A percentile compares a stretch with the other conserved stretches of the same genome.
Evolutionary conservation across 1,139 yeast genomes (phyloP).

Genomic region (Blastobotrys serpentis): DNA sequence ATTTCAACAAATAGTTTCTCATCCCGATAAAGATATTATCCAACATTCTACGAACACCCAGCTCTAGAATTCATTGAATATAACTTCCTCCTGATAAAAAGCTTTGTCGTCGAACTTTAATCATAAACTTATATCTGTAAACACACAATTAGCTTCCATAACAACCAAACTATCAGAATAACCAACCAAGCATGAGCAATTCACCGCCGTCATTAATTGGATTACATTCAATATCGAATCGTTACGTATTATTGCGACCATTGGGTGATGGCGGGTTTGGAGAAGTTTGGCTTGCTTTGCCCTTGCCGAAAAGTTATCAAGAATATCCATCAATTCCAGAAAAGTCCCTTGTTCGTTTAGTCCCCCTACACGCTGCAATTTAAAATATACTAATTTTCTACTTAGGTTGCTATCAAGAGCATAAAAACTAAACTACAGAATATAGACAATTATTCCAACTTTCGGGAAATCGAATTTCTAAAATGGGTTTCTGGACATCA

Average conservation of each 20-base stretch:
- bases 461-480: constrained; percentile 76
- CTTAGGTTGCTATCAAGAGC: constrained; percentile 74
- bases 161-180: neutral
- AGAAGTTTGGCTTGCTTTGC: constrained; percentile 57
- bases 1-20: too few relatives aligned
- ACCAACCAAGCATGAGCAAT: neutral
- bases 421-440: constrained; percentile 57
- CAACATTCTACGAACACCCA: too few relatives aligned
- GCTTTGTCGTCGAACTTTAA: neutral
- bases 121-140: neutral
- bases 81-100: too few relatives aligned
- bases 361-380: constrained; percentile 13
- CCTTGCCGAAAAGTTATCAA: constrained; percentile 10
- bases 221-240: constrained; percentile 32
- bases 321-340: constrained; percentile 1
- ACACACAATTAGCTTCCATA: neutral
- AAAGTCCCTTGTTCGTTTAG: neutral
- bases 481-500: constrained; percentile 68
- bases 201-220: constrained; percentile 9
- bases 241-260: constrained; percentile 52
- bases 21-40: too few relatives aligned
- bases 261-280: constrained; percentile 84
- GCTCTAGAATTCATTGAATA: too few relatives aligned
- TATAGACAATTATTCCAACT: constrained; percentile 56
- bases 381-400: constrained; percentile 18